Conservation (phyloP, 768 basidiomycete genomes). For the Amanita rubescens region DNA sequence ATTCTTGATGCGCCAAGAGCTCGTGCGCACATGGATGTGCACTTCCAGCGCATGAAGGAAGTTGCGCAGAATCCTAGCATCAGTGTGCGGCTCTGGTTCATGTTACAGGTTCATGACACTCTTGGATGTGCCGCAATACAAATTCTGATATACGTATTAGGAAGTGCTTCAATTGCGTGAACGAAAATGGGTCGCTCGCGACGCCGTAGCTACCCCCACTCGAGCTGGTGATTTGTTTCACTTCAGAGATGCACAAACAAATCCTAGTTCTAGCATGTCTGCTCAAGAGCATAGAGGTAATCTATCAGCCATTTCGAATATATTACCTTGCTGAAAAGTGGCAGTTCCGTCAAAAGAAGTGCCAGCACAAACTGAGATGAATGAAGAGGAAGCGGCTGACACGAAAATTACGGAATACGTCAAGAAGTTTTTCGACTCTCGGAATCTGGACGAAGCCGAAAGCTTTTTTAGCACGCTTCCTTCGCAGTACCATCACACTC, state of each 20-base stretch:
- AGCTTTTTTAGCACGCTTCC: constrained; percentile 77
- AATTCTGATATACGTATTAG: constrained; percentile 32
- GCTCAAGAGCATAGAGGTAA: constrained; percentile 47
- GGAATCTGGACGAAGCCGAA: too few relatives aligned
- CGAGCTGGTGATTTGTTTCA: constrained; percentile 83
- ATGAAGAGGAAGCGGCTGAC: constrained; percentile 57
- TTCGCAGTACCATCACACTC: constrained; percentile 46
- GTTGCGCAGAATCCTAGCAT: constrained; percentile 68
- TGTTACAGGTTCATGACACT: constrained; percentile 71
- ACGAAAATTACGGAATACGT: constrained; percentile 74
- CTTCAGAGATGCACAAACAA: constrained; percentile 77
- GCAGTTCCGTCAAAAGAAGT: constrained; percentile 37
- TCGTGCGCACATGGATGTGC: constrained; percentile 82
- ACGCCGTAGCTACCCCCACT: constrained; percentile 55
- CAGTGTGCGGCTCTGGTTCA: constrained; percentile 88
- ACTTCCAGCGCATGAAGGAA: constrained; percentile 87
- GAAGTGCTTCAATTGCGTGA: constrained; percentile 87
- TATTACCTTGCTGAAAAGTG: constrained; percentile 12
- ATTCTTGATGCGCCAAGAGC: constrained; percentile 78
- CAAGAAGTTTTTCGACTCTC: constrained; percentile 83
- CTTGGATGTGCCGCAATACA: constrained; percentile 1
- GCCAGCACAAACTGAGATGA: constrained; percentile 40
- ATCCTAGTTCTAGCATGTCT: constrained; percentile 78
- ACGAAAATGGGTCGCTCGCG: constrained; percentile 73
- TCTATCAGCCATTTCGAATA: not conserved